Base-by-base conservation (phyloP, 169 alveolate species). In the Babesia ovata region DNA sequence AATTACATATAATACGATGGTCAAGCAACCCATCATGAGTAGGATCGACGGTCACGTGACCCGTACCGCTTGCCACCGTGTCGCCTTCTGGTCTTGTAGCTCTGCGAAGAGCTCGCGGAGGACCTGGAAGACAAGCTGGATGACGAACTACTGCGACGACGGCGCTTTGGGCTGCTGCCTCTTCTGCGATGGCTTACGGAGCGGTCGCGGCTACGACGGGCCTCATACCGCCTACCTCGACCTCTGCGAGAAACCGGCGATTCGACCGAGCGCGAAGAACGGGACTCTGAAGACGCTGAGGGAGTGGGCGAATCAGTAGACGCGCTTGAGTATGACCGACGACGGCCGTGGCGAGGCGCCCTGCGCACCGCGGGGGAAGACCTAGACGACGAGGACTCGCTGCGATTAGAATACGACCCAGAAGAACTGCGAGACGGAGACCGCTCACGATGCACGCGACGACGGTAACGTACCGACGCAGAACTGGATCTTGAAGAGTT, bases 251-350 rank as follows among this genome's bases (percentile, higher is more conserved):
- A 67, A 4, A 21, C 19, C n/a, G 63, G 53, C 6, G 66, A 53
- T 4, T 10, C 14, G 0, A 45, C 19, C 1, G 50, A 45, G 50
- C 50, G 50, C 50, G 76, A 52, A 50, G 26, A 6, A 17, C 67
- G 33, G 8, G 66, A 52, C 19, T 12, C 42, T 3, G 39, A 21
- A 45, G 2, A 16, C 12, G 49, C 11, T 7, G 73, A 63, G 28
- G 58, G 16, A 19, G 44, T 16, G n/a, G 73, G 60, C 24, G 73
- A 54, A 33, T 29, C 21, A 10, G 66, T 33, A 14, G 76, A 54
- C 36, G 14, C 58, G 28, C 76, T 67, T 54, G 76, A 67, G 76
- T 50, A 44, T 14, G 76, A 7, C 17, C 76, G 50, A 19, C 65
- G 63, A 39, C 56, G 65, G 14, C 48, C 46, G 16, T n/a, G n/a